phyloP scores from a whole-genome alignment of 345 rosid genomes.

The Garcia nutans region DNA sequence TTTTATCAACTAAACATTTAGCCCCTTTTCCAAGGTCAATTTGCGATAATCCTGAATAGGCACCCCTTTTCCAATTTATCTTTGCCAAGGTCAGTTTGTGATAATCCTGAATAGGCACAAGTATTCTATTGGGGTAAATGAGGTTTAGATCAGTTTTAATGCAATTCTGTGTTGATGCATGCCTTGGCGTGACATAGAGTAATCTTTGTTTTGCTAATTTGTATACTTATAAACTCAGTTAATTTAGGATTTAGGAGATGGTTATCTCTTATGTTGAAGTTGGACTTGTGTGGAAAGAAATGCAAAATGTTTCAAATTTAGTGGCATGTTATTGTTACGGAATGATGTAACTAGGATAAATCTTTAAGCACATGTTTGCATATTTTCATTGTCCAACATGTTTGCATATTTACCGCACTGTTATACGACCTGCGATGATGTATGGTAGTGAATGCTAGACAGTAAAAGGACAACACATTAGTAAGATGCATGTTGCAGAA shows the following conservation, averaged over 20 bases:
- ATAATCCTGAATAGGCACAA: not conserved
- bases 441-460: too few relatives aligned
- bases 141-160: not conserved
- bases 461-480: too few relatives aligned
- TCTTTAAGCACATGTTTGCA: not conserved
- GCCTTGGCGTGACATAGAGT: not conserved
- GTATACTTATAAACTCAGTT: not conserved
- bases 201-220: not conserved
- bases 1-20: not conserved
- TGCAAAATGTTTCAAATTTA: not conserved
- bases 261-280: not conserved
- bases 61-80: too few relatives aligned
- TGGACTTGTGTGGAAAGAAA: not conserved
- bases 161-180: not conserved
- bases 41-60: not conserved
- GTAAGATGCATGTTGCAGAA: too few relatives aligned
- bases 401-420: too few relatives aligned
- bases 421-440: too few relatives aligned
- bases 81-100: not conserved
- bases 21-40: not conserved
- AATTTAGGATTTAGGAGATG: not conserved
- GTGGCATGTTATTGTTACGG: not conserved
- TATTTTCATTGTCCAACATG: not conserved
- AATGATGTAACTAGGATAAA: not conserved
- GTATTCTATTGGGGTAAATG: not conserved